Evolutionary conservation across 441 rosid species (phyloP).

Genomic region (Kokia cookei): DNA sequence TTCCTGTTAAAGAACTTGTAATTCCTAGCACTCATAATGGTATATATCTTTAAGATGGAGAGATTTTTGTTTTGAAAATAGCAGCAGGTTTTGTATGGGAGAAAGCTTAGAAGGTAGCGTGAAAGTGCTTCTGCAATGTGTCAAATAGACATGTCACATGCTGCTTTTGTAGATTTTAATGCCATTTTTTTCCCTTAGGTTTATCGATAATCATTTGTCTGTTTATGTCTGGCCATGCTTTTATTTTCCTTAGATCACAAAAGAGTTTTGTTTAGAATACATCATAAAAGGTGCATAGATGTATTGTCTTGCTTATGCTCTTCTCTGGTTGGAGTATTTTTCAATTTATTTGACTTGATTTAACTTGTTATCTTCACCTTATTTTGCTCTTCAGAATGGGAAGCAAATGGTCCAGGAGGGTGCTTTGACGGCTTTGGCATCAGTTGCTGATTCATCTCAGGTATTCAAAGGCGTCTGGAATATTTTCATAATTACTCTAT

Average conservation of each 20-base stretch:
- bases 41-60: not conserved
- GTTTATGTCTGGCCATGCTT: not conserved
- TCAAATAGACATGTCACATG: not conserved
- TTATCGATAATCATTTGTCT: not conserved
- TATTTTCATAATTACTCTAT: not conserved
- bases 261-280: not conserved
- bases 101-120: not conserved
- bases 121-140: not conserved
- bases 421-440: constrained; percentile 44
- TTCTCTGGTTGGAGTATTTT: not conserved
- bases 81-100: not conserved
- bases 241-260: not conserved
- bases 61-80: not conserved
- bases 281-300: not conserved
- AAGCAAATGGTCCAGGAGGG: constrained; percentile 42
- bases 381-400: constrained; percentile 31
- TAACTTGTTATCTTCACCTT: not conserved
- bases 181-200: not conserved
- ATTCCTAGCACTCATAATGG: not conserved
- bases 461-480: not conserved
- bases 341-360: not conserved
- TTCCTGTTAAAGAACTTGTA: not conserved
- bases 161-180: not conserved
- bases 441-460: constrained; percentile 48
- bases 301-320: not conserved